A percentile compares a stretch with the other conserved stretches of the same genome.
phyloP scores from a whole-genome alignment of 2,329 filamentous ascomycete species.

The Corinectria fuckeliana region DNA sequence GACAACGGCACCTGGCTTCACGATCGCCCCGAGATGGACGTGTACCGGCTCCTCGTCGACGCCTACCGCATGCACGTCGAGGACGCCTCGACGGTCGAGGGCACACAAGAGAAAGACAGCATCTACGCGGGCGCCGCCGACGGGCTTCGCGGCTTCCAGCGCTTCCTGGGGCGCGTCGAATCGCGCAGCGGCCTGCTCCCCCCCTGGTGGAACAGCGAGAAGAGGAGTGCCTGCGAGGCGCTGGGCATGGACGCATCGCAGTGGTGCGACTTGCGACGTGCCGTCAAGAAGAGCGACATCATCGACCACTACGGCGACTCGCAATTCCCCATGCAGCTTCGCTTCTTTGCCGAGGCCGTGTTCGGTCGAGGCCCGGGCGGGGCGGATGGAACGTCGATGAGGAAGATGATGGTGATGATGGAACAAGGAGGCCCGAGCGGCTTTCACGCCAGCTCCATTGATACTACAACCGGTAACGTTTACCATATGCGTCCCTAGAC shows the following conservation, averaged over 20 bases:
- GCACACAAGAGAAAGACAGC: conserved; percentile 36
- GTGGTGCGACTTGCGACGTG: conserved; percentile 34
- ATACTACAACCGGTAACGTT: too few species aligned
- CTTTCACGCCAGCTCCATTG: too few species aligned
- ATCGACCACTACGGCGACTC: conserved; percentile 51
- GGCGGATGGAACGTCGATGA: conserved; percentile 33
- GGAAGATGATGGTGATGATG: conserved; percentile 29
- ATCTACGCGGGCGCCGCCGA: conserved; percentile 37
- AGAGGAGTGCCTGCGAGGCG: conserved; percentile 46
- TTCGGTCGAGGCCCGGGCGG: conserved; percentile 43
- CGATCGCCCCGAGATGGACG: conserved; percentile 50
- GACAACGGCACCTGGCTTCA: conserved; percentile 51
- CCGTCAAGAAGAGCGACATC: conserved; percentile 45
- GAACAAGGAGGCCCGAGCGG: too few species aligned
- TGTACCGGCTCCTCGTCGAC: conserved; percentile 55
- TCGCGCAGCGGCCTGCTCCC: conserved; percentile 45
- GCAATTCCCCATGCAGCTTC: conserved; percentile 56
- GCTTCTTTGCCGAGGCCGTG: conserved; percentile 54
- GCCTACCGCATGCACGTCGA: conserved; percentile 54
- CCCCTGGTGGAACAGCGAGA: conserved; percentile 51
- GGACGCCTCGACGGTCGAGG: conserved; percentile 43
- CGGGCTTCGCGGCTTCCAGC: conserved; percentile 43
- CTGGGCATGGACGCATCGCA: conserved; percentile 38
- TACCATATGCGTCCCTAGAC: too few species aligned
- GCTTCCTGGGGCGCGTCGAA: conserved; percentile 44